Base-by-base conservation (phyloP, 1,139 yeast species). In the Oligophagozyma castellii region DNA sequence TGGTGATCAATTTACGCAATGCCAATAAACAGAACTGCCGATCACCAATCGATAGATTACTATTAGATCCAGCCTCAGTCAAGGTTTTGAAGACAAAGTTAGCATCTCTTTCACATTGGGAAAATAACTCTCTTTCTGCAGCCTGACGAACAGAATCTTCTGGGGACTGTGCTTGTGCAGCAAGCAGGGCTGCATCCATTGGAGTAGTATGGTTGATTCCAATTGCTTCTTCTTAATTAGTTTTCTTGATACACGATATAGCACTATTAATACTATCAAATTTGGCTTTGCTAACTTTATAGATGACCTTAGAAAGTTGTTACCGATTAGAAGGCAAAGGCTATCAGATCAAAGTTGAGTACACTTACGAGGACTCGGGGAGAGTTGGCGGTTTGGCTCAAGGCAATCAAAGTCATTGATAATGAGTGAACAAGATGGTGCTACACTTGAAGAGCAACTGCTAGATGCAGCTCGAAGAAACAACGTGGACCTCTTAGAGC, bases 381-480 rank as follows among this genome's bases (percentile, higher is more conserved):
- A n/a, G n/a, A n/a, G n/a, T n/a, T n/a, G n/a, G n/a, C n/a, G n/a
- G n/a, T n/a, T n/a, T n/a, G n/a, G n/a, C n/a, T n/a, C n/a, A n/a
- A n/a, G n/a, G n/a, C n/a, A n/a, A n/a, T n/a, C n/a, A n/a, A n/a
- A n/a, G n/a, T n/a, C n/a, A n/a, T n/a, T n/a, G n/a, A n/a, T n/a
- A n/a, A 18, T 18, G 20, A 10, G 10, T 37, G 31, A 30, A 18
- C 34, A 37, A 12, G 68, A 63, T 37, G 95, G 95, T 20, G 96
- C 95, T 4, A 64, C 79, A 3, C 65, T 65, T 35, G 56, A 67
- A 10, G 95, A 89, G 51, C 95, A 81, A 56, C 58, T 89, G 31
- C 63, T 86, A 31, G 96, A 86, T 44, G 73, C 89, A 5, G 75
- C 93, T 11, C 73, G 96, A 51, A 66, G 95, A 56, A 80, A 89